phyloP scores from a whole-genome alignment of 2,329 filamentous ascomycete genomes.

The Calonectria hongkongensis region DNA sequence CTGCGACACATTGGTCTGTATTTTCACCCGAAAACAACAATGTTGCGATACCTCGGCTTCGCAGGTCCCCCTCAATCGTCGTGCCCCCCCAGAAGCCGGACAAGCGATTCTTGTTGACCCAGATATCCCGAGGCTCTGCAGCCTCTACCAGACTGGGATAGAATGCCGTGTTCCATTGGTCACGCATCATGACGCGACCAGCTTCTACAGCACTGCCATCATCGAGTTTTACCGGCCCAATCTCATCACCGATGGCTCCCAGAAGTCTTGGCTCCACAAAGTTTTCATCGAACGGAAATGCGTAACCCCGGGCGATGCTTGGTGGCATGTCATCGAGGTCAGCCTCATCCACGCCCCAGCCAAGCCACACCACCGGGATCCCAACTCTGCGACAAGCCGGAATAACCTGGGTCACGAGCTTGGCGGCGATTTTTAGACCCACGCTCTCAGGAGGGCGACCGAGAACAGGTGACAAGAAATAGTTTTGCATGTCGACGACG shows the following conservation, averaged over 20 bases:
- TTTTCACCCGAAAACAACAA: conserved; percentile 76
- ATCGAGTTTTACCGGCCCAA: background rate
- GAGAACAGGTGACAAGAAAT: conserved; percentile 62
- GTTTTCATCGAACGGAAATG: background rate
- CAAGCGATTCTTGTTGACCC: conserved; percentile 4
- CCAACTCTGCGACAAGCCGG: background rate
- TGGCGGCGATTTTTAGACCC: background rate
- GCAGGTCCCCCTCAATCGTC: conserved; percentile 50
- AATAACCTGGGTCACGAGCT: background rate
- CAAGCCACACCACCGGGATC: background rate
- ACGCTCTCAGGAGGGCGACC: background rate
- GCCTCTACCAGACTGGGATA: background rate
- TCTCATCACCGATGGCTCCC: background rate
- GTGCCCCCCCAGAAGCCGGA: conserved; percentile 3
- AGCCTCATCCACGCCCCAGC: background rate
- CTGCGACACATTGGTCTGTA: conserved; percentile 65
- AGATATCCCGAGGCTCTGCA: conserved; percentile 49
- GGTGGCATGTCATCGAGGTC: conserved; percentile 66
- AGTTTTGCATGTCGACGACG: conserved; percentile 73
- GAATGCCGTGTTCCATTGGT: background rate
- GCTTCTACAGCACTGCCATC: background rate
- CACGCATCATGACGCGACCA: conserved; percentile 3
- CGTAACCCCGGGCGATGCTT: conserved; percentile 56
- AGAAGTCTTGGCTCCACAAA: background rate
- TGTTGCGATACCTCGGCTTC: conserved; percentile 64